Evolutionary conservation across 768 basidiomycete species (phyloP), one percentile per base, ranked within the genome.

Genomic region (Rhodotorula kratochvilovae): DNA sequence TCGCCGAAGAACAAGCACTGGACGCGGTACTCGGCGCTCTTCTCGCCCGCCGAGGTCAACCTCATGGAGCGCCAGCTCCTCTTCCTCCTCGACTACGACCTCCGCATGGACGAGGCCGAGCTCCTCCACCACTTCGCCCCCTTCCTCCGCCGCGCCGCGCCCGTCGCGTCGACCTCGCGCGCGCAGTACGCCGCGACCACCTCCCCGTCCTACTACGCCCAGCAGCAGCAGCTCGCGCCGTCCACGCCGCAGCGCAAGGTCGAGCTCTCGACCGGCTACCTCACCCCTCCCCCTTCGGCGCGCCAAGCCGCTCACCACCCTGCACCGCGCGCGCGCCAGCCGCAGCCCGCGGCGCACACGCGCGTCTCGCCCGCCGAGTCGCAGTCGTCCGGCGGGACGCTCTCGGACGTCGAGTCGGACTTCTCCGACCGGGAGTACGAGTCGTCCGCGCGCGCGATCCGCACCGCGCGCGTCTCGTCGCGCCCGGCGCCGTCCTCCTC

Each of bases 61-160:
- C 85, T 94, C 74, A 98, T 97, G 94, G 96, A 99, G 83, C 90
- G 88, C 82, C 92, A 99, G 82, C 86, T 99, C 42, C 87, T 99
- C 65, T 89, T 86, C 80, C 84, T 98, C 71, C 87, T 99, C 77
- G 90, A 95, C 82, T 94, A 90, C 80, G 89, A 98, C 80, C 87
- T 99, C 70, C 87, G 91, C 62, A 91, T 97, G 80, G 85, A 87
- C 76, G 96, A 99, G 81, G 81, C 82, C 36, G 93, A 97, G 76
- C 88, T 89, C 25, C 79, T 85, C 73, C 71, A 74, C 61, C 81
- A 83, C 66, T 85, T 89, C 76, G 78, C 78, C 33, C 83, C 84
- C 27, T 94, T 96, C 82, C 78, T 81, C 71, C 70, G 70, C 57
- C 73, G 70, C 58, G 46, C 54, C 16, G 21, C 19, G 2, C 70